Percentiles rank a stretch among this genome's conserved stretches.
Evolutionary conservation across 805 yeast species (phyloP).

Genomic region (Kodamaea lidongshanica): DNA sequence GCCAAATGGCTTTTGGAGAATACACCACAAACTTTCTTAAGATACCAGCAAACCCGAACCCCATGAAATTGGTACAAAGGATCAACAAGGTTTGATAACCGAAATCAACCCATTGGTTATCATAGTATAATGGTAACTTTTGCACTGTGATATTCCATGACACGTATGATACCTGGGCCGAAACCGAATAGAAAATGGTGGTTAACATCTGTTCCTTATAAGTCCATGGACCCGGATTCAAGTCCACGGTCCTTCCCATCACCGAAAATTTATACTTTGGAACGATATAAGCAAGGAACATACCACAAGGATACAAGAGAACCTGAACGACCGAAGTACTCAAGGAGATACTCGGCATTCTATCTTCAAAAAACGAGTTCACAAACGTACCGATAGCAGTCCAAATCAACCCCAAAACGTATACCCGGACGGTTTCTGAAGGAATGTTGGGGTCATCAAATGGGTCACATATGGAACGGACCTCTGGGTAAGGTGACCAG

Average conservation of each 20-base stretch:
- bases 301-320: constrained; percentile 42
- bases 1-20: constrained; percentile 51
- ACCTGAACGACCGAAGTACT: constrained; percentile 41
- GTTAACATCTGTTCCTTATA: constrained; percentile 62
- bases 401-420: constrained; percentile 47
- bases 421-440: constrained; percentile 49
- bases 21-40: constrained; percentile 37
- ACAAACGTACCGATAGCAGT: constrained; percentile 49
- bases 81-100: constrained; percentile 22
- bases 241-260: constrained; percentile 30
- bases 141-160: constrained; percentile 7
- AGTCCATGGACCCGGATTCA: constrained; percentile 63
- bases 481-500: constrained; percentile 39
- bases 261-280: constrained; percentile 29
- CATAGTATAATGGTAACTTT: constrained; percentile 16
- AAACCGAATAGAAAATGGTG: constrained; percentile 38
- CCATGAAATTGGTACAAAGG: constrained; percentile 23
- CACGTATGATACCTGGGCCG: constrained; percentile 20
- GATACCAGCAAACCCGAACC: constrained; percentile 27
- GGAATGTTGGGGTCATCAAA: constrained; percentile 45
- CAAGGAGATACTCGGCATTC: constrained; percentile 46
- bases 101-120: constrained; percentile 23
- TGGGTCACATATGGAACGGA: constrained; percentile 38
- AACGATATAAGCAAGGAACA: constrained; percentile 22
- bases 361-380: constrained; percentile 50